Conservation (phyloP, 2,329 filamentous ascomycete genomes). For the Ophiostoma montium region DNA sequence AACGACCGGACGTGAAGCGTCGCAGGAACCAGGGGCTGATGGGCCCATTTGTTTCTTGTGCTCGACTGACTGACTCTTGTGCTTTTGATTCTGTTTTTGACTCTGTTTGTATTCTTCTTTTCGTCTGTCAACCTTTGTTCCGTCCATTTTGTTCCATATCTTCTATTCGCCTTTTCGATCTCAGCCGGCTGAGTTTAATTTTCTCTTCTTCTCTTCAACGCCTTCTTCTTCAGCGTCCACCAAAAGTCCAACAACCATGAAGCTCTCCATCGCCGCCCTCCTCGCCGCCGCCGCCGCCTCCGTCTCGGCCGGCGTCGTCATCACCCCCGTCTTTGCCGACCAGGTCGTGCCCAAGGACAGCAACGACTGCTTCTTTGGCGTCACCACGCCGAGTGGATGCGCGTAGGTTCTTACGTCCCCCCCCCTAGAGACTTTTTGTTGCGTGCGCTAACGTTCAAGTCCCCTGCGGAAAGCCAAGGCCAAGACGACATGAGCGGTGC, state of each 20-base stretch:
- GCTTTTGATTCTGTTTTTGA: too few relatives aligned
- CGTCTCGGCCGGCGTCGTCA: slow-evolving; percentile 38
- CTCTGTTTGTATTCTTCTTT: too few relatives aligned
- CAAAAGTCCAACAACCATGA: slow-evolving; percentile 28
- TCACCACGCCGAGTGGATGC: slow-evolving; percentile 42
- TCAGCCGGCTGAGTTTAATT: not conserved
- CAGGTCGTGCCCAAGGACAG: slow-evolving; percentile 34
- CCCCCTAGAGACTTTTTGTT: too few relatives aligned
- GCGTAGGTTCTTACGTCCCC: slow-evolving; percentile 37
- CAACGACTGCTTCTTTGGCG: slow-evolving; percentile 42
- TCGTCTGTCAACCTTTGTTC: too few relatives aligned
- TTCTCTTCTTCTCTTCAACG: not conserved
- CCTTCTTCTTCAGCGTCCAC: too few relatives aligned
- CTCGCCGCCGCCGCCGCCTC: slow-evolving; percentile 31
- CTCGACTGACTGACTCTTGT: too few relatives aligned
- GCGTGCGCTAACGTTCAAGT: not conserved
- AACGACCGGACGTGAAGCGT: not conserved
- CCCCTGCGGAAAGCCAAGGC: slow-evolving; percentile 1
- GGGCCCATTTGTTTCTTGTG: too few relatives aligned
- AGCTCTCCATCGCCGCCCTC: slow-evolving; percentile 23
- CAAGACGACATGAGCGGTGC: not conserved
- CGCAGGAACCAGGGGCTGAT: not conserved
- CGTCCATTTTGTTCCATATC: too few relatives aligned
- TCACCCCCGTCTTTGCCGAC: slow-evolving; percentile 35
- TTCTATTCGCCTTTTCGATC: too few relatives aligned